Percentiles rank a stretch among this genome's conserved stretches.
These are phyloP conservation scores for Cryptococcus sp. DNA, from an alignment of 1,284 basidiomycete species.

Conservation along the genomic window DNA sequence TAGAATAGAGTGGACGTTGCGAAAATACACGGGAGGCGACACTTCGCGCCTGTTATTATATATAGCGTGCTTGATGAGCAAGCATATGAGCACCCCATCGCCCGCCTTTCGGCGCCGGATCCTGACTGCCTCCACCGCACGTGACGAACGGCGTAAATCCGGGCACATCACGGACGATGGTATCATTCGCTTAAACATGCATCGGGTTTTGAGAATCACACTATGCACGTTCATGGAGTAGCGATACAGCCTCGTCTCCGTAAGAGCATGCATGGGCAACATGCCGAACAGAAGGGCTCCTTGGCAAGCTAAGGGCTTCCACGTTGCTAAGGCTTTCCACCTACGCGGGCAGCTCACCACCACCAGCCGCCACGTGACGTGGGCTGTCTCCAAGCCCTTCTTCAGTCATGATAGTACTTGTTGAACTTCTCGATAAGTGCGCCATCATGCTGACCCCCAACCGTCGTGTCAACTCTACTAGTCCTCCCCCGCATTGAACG, in stretches of 20 bases:
- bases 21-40: neutral
- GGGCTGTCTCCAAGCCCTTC: neutral
- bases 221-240: too few species aligned
- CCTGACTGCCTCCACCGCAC: neutral
- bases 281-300: neutral
- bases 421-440: constrained; percentile 50
- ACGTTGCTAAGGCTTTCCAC: too few species aligned
- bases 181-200: neutral
- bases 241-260: too few species aligned
- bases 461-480: neutral
- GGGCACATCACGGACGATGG: neutral
- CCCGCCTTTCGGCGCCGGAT: too few species aligned
- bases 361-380: neutral
- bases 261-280: too few species aligned
- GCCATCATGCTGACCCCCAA: constrained; percentile 37
- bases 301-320: too few species aligned
- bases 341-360: neutral
- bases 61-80: too few species aligned
- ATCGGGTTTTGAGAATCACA: neutral
- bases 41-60: neutral
- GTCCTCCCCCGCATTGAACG: too few species aligned
- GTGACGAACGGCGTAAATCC: neutral
- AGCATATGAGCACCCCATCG: too few species aligned
- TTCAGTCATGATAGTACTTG: constrained; percentile 44
- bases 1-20: neutral